phyloP scores from a whole-genome alignment of 2,329 filamentous ascomycete genomes.

The Mycosphaerelloides madeirae region DNA sequence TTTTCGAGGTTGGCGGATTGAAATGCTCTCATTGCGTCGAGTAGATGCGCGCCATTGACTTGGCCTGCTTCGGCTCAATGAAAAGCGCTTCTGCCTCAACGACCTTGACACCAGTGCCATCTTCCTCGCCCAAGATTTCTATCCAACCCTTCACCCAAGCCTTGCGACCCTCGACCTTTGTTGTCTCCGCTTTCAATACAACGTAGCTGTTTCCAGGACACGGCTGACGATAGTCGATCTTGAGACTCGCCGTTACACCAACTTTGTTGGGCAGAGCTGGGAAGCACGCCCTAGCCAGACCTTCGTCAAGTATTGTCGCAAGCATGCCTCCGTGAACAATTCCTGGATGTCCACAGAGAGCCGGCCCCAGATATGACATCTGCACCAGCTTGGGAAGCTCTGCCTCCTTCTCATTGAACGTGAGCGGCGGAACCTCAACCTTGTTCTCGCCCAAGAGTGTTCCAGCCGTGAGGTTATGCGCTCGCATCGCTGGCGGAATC shows the following conservation, averaged over 20 bases:
- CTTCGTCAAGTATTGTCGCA: slow-evolving; percentile 90
- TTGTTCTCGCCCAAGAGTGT: slow-evolving; percentile 69
- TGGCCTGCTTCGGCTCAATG: slow-evolving; percentile 78
- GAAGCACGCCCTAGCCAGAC: slow-evolving; percentile 82
- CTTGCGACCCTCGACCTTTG: slow-evolving; percentile 85
- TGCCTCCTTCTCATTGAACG: slow-evolving; percentile 62
- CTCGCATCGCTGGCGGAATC: slow-evolving; percentile 65
- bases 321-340: slow-evolving; percentile 87
- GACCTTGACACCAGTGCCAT: slow-evolving; percentile 58
- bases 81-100: slow-evolving; percentile 84
- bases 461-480: slow-evolving; percentile 75
- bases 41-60: slow-evolving; percentile 38
- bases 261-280: slow-evolving; percentile 80
- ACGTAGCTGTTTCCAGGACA: slow-evolving; percentile 70
- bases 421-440: slow-evolving; percentile 75
- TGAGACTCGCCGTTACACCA: slow-evolving; percentile 80
- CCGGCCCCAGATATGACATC: slow-evolving; percentile 70
- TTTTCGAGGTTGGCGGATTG: too few species aligned
- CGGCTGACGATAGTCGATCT: slow-evolving; percentile 75
- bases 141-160: slow-evolving; percentile 88
- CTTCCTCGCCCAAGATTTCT: slow-evolving; percentile 62
- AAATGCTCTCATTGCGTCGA: background rate
- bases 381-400: slow-evolving; percentile 56
- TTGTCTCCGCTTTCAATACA: slow-evolving; percentile 73
- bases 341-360: slow-evolving; percentile 83